Percentiles rank a stretch among this genome's conserved stretches.
Evolutionary conservation across 495 filamentous ascomycete genomes (phyloP).

Genomic region (Neurospora sp.): DNA sequence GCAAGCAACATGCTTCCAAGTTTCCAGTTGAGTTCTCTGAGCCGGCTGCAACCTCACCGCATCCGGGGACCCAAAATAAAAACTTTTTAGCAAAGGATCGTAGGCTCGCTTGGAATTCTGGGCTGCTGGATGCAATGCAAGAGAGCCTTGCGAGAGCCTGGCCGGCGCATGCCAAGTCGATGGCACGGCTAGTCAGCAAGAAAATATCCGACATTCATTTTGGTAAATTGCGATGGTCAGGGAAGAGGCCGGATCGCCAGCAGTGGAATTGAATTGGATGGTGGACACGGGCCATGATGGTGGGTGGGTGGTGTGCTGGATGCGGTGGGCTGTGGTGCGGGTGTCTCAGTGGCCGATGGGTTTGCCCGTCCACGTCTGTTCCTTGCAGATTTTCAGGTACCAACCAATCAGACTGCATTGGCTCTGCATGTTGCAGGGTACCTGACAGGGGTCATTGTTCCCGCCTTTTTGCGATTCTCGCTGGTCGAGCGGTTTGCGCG

Average conservation of each 20-base stretch:
- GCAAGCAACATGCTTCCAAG: background rate
- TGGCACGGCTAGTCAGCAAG: background rate
- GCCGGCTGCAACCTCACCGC: background rate
- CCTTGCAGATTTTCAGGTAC: slow-evolving; percentile 10
- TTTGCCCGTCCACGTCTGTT: slow-evolving; percentile 7
- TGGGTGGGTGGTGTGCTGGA: background rate
- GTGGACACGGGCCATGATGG: background rate
- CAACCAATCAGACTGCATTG: slow-evolving; percentile 5
- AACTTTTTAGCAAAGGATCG: background rate
- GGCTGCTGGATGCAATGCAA: background rate
- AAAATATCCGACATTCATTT: background rate
- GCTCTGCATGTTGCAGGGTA: slow-evolving; percentile 4
- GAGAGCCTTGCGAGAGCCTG: background rate
- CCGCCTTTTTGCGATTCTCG: background rate
- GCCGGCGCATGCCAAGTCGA: background rate
- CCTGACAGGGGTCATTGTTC: background rate
- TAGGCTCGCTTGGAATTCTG: background rate
- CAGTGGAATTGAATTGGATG: background rate
- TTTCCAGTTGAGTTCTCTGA: background rate
- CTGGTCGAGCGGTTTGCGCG: background rate
- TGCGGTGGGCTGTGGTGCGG: background rate
- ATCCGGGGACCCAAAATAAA: background rate
- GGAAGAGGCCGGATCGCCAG: background rate
- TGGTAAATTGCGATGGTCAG: background rate
- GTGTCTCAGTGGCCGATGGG: slow-evolving; percentile 2